phyloP scores from a whole-genome alignment of 805 yeast genomes.

The Candida quercuum region DNA sequence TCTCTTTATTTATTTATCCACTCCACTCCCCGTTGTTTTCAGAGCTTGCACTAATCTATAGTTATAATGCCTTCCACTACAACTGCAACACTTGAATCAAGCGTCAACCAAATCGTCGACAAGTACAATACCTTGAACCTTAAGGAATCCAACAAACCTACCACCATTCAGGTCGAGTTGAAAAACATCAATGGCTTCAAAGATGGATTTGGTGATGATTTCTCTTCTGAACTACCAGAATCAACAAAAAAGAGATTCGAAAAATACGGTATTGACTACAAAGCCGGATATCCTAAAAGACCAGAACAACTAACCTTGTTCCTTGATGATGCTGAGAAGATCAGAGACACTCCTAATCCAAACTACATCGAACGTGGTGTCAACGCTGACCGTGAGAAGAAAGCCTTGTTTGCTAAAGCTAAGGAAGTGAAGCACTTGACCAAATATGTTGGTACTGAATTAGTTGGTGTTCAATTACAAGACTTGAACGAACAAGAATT shows the following conservation, averaged over 20 bases:
- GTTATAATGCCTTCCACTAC: neutral
- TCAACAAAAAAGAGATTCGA: slow-evolving; percentile 27
- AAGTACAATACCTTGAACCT: neutral
- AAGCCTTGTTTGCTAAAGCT: slow-evolving; percentile 35
- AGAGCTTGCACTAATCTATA: neutral
- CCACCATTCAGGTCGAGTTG: slow-evolving; percentile 1
- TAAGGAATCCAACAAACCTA: neutral
- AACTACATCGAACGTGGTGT: slow-evolving; percentile 30
- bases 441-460: slow-evolving; percentile 44
- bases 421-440: slow-evolving; percentile 38
- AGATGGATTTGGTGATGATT: slow-evolving; percentile 12
- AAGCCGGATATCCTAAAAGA: slow-evolving; percentile 35
- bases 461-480: slow-evolving; percentile 39
- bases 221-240: slow-evolving; percentile 19
- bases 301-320: slow-evolving; percentile 33
- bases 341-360: slow-evolving; percentile 29
- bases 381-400: slow-evolving; percentile 37
- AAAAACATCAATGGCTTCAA: slow-evolving; percentile 6
- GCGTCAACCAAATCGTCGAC: slow-evolving; percentile 1
- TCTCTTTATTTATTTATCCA: no score
- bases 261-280: slow-evolving; percentile 31
- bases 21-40: no score
- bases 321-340: slow-evolving; percentile 34
- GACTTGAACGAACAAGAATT: slow-evolving; percentile 38
- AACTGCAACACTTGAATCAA: neutral